phyloP scores from a whole-genome alignment of 1,284 basidiomycete genomes.

The Takashimella tepidaria region DNA sequence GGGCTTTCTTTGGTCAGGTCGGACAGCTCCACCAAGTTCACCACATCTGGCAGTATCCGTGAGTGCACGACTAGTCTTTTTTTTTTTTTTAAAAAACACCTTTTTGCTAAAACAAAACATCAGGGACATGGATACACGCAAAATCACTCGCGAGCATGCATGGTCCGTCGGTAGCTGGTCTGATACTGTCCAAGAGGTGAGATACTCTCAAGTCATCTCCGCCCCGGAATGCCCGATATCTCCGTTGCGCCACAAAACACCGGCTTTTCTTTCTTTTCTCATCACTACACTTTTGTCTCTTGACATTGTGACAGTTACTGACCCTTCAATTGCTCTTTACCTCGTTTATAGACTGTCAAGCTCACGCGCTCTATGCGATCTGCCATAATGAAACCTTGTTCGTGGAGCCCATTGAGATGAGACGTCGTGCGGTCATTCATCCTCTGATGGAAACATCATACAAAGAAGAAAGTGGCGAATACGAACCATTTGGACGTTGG shows the following conservation, averaged over 20 bases:
- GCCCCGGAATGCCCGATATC: not conserved
- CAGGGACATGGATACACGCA: slow-evolving; percentile 72
- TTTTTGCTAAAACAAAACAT: too few relatives aligned
- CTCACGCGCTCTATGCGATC: slow-evolving; percentile 42
- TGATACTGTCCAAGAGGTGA: slow-evolving; percentile 83
- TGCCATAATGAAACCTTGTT: slow-evolving; percentile 40
- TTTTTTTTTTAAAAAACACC: too few relatives aligned
- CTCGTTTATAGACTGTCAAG: slow-evolving; percentile 36
- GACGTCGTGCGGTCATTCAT: too few relatives aligned
- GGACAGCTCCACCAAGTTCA: slow-evolving; percentile 85
- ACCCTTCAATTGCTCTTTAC: not conserved
- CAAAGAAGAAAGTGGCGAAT: too few relatives aligned
- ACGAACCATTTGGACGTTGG: too few relatives aligned
- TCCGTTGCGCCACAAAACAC: too few relatives aligned
- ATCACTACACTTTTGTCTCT: not conserved
- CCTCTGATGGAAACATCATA: too few relatives aligned
- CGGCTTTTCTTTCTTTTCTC: not conserved
- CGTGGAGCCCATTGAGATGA: slow-evolving; percentile 44
- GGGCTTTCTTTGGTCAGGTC: slow-evolving; percentile 90
- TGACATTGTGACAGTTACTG: not conserved
- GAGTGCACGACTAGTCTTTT: too few relatives aligned
- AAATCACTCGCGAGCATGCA: slow-evolving; percentile 75
- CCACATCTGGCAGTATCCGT: slow-evolving; percentile 93
- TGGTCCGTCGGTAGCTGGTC: slow-evolving; percentile 93
- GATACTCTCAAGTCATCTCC: slow-evolving; percentile 12